These are phyloP conservation scores for apple (Malus domestica) DNA, from an alignment of 306 rosid genomes.

Conservation along the genomic window DNA sequence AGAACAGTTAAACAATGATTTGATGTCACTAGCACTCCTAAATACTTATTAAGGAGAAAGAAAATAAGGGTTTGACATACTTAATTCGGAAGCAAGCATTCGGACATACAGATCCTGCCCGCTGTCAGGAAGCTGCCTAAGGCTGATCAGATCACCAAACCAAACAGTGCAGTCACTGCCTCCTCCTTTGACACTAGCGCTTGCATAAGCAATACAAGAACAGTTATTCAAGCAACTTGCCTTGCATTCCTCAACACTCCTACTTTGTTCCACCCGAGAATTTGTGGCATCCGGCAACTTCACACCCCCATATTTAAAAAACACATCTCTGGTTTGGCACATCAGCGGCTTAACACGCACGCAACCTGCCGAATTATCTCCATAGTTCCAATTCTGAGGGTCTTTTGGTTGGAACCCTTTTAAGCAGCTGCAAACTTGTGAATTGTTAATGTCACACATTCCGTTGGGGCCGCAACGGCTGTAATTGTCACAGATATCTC, in stretches of 20 bases:
- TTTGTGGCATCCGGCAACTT: conserved; percentile 32
- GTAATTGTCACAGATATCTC: conserved; percentile 11
- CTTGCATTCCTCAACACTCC: conserved; percentile 37
- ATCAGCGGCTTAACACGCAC: conserved; percentile 15
- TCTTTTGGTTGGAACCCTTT: conserved; percentile 28
- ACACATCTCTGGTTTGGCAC: conserved; percentile 25
- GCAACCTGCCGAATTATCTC: conserved; percentile 41
- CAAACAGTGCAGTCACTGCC: conserved; percentile 43
- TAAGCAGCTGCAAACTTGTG: conserved; percentile 23
- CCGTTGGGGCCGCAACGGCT: conserved; percentile 28
- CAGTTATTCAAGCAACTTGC: conserved; percentile 39
- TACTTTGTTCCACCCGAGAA: conserved; percentile 27
- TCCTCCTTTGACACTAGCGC: conserved; percentile 12
- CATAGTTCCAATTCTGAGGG: conserved; percentile 20
- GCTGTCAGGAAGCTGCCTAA: conserved; percentile 17
- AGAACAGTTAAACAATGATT: too few relatives aligned
- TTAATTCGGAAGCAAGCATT: background rate
- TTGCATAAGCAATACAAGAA: conserved; percentile 50
- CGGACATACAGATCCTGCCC: conserved; percentile 34
- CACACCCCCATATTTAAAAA: conserved; percentile 19
- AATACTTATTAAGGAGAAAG: background rate
- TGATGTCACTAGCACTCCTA: too few relatives aligned
- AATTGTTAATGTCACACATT: conserved; percentile 5
- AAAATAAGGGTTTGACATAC: background rate
- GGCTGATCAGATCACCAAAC: conserved; percentile 33